A percentile compares a stretch with the other conserved stretches of the same genome.
Conservation (phyloP, 192 early-diverging fungal genomes). For the Coemansia sp. region DNA sequence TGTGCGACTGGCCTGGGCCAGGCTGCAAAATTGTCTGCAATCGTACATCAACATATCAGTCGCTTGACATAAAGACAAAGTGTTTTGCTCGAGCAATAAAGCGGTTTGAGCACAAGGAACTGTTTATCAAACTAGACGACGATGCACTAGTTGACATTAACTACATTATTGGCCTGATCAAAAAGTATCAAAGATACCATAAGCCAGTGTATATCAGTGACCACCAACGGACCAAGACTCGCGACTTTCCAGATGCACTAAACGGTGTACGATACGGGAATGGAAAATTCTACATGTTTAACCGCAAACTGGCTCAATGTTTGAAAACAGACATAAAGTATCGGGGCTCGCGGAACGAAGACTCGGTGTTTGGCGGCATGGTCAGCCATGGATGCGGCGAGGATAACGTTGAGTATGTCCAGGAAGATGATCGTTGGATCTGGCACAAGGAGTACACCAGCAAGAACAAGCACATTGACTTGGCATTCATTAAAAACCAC, state of each 20-base stretch:
- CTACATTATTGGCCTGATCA: constrained; percentile 28
- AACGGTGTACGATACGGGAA: constrained; percentile 33
- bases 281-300: constrained; percentile 56
- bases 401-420: constrained; percentile 18
- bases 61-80: constrained; percentile 36
- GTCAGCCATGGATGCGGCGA: constrained; percentile 45
- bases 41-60: constrained; percentile 27
- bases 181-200: constrained; percentile 8
- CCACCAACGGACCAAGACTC: constrained; percentile 11
- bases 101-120: constrained; percentile 20
- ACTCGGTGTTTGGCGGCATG: constrained; percentile 51
- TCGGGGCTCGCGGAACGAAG: constrained; percentile 29
- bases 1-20: constrained; percentile 41
- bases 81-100: constrained; percentile 36
- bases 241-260: constrained; percentile 3
- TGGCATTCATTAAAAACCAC: constrained; percentile 44
- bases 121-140: constrained; percentile 50
- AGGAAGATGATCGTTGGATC: constrained; percentile 41
- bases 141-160: constrained; percentile 46
- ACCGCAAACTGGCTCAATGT: constrained; percentile 28
- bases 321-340: constrained; percentile 28
- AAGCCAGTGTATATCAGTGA: constrained; percentile 50
- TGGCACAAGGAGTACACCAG: constrained; percentile 45
- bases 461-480: constrained; percentile 49
- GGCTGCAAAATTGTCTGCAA: constrained; percentile 49